Conservation (phyloP, 441 rosid species). For the Dalechampia spathulata region DNA sequence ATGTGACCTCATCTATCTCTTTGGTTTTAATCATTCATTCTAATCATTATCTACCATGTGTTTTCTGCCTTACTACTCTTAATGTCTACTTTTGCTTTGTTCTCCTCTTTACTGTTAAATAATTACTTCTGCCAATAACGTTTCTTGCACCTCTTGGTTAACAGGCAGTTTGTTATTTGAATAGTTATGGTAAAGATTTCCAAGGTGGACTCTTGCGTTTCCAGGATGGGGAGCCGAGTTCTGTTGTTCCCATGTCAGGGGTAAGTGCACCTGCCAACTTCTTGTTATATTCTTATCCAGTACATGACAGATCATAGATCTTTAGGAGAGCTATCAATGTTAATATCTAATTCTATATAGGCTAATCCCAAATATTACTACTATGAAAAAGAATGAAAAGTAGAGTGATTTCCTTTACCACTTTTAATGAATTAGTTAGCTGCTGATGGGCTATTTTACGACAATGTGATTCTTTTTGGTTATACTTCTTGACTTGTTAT, state of each 20-base stretch:
- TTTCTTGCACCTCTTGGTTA: slow-evolving; percentile 9
- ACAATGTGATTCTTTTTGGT: neutral
- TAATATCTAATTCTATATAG: neutral
- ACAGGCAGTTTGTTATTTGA: slow-evolving; percentile 96
- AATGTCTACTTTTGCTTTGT: neutral
- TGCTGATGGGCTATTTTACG: neutral
- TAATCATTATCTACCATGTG: neutral
- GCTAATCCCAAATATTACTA: neutral
- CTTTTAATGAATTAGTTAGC: neutral
- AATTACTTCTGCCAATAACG: slow-evolving; percentile 1
- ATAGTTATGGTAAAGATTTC: slow-evolving; percentile 55
- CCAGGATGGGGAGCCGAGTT: slow-evolving; percentile 63
- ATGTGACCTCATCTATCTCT: too few relatives aligned
- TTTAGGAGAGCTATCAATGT: neutral
- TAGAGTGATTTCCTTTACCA: neutral
- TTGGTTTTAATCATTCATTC: too few relatives aligned
- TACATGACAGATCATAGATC: too few relatives aligned
- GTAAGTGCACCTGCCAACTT: slow-evolving; percentile 36
- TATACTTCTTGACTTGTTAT: neutral
- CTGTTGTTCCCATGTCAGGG: slow-evolving; percentile 53
- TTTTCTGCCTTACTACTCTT: neutral
- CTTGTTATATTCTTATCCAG: neutral
- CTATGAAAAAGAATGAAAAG: neutral
- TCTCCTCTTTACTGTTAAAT: slow-evolving; percentile 4
- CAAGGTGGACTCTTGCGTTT: slow-evolving; percentile 84